phyloP scores from a whole-genome alignment of 352 stramenopile genomes.

The Phytophthora sp. region DNA sequence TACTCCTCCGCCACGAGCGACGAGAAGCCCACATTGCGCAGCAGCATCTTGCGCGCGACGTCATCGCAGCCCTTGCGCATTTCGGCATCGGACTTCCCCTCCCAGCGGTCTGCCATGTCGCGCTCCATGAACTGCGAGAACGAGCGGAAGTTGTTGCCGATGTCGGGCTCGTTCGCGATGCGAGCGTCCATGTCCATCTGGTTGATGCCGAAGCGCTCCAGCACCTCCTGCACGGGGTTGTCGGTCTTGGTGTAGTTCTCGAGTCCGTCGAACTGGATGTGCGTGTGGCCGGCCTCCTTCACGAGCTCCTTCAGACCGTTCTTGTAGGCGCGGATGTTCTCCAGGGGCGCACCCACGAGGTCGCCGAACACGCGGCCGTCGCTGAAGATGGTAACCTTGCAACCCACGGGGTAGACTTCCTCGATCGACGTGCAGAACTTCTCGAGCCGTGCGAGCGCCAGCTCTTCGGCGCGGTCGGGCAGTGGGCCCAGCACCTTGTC shows the following conservation, averaged over 20 bases:
- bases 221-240: conserved; percentile 21
- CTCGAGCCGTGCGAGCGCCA: conserved; percentile 18
- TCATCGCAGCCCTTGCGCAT: conserved; percentile 24
- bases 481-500: conserved; percentile 22
- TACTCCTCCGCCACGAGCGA: conserved; percentile 20
- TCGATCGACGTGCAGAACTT: conserved; percentile 21
- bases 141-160: conserved; percentile 26
- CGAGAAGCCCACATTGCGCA: conserved; percentile 27
- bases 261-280: conserved; percentile 28
- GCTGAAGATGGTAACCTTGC: conserved; percentile 27
- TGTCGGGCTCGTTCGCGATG: conserved; percentile 16
- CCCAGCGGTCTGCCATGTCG: conserved; percentile 20
- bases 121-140: conserved; percentile 29
- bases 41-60: conserved; percentile 22
- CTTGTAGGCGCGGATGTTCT: conserved; percentile 25
- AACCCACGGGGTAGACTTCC: conserved; percentile 20
- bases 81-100: conserved; percentile 13
- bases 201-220: conserved; percentile 21
- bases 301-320: conserved; percentile 16
- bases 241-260: conserved; percentile 28
- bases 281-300: conserved; percentile 23
- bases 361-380: conserved; percentile 25
- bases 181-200: conserved; percentile 26
- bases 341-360: conserved; percentile 10
- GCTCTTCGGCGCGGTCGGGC: conserved; percentile 22